A percentile compares a stretch with the other conserved stretches of the same genome.
Conservation (phyloP, 1,139 yeast genomes). For the Arxiozyma heterogenica region DNA sequence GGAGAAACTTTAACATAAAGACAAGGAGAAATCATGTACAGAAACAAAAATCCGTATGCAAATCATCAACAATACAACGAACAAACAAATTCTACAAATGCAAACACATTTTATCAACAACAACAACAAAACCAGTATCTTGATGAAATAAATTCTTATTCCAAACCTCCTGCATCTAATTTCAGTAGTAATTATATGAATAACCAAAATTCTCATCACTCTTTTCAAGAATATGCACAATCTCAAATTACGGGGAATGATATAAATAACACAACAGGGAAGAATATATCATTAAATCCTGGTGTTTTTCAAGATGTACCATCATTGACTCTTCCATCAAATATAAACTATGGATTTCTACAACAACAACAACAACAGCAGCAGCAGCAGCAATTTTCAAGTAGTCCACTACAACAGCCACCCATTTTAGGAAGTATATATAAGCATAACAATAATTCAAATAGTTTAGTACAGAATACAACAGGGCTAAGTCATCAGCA, state of each 20-base stretch:
- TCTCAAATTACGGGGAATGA: slow-evolving; percentile 8
- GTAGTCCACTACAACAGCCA: slow-evolving; percentile 12
- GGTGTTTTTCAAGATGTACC: slow-evolving; percentile 28
- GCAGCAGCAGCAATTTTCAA: slow-evolving; percentile 7
- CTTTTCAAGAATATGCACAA: slow-evolving; percentile 31
- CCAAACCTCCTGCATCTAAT: slow-evolving; percentile 26
- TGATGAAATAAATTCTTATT: slow-evolving; percentile 15
- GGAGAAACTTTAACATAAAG: background rate
- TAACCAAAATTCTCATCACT: slow-evolving; percentile 33
- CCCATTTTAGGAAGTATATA: slow-evolving; percentile 20
- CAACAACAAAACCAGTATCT: slow-evolving; percentile 10
- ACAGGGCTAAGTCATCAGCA: slow-evolving; percentile 4
- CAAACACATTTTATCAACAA: slow-evolving; percentile 3
- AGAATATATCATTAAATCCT: background rate
- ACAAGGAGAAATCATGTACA: background rate
- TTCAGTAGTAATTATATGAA: slow-evolving; percentile 32
- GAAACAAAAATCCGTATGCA: slow-evolving; percentile 3
- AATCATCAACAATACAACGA: slow-evolving; percentile 1
- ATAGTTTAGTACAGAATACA: slow-evolving; percentile 12
- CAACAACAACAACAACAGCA: slow-evolving; percentile 8
- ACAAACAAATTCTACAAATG: slow-evolving; percentile 4
- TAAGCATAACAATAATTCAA: slow-evolving; percentile 26
- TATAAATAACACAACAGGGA: slow-evolving; percentile 2
- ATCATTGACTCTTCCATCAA: slow-evolving; percentile 22
- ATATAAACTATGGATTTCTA: slow-evolving; percentile 16